Base-by-base conservation (phyloP, 176 grass and related monocot species). In the Dactylis glomerata region DNA sequence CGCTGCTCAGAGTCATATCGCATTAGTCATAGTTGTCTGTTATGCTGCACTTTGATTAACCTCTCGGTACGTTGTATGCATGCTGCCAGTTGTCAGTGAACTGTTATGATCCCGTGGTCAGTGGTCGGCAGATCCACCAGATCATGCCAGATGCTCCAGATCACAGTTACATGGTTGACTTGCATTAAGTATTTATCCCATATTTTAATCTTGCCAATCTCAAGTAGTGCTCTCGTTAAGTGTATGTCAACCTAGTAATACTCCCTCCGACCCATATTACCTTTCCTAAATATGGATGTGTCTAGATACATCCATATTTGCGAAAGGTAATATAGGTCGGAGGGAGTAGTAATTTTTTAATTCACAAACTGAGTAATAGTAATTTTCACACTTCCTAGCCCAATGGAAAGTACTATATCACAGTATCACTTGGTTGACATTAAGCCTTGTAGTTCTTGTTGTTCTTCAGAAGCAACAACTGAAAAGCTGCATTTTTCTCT, bases 91-190 rank as follows among this genome's bases (percentile, higher is more conserved):
- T 84, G 87, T 81, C 10, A 10, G 7, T 73, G 27, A 82, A 46
- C 45, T 73, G 34, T 84, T 76, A 10, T 5, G 3, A 88, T 71
- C 17, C 52, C 3, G 27, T 82, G 34, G 46, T 23, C 36, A 66
- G 78, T 54, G 74, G 41, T 65, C 55, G 32, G 75, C 73, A 23
- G 68, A 44, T 17, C 68, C 68, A 59, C 59, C 73, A 23, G 68
- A 44, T 16, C 67, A 59, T 76, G 70, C 11, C 54, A 47, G 59
- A 85, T 85, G 87, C 82, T 68, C 76, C n/a, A 59, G 67, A 67
- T 80, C 77, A 81, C 70, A 85, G 68, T 76, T 56, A 49, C 47
- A 81, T 81, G 73, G 77, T 70, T 89, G 83, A 81, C 77, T 85
- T 77, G 37, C 78, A 81, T 77, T 33, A 23, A 13, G 45, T 89